A percentile compares a stretch with the other conserved stretches of the same genome.
These are phyloP conservation scores for Mucor saturninus DNA, from an alignment of 371 early-diverging fungal genomes.

Conservation along the genomic window DNA sequence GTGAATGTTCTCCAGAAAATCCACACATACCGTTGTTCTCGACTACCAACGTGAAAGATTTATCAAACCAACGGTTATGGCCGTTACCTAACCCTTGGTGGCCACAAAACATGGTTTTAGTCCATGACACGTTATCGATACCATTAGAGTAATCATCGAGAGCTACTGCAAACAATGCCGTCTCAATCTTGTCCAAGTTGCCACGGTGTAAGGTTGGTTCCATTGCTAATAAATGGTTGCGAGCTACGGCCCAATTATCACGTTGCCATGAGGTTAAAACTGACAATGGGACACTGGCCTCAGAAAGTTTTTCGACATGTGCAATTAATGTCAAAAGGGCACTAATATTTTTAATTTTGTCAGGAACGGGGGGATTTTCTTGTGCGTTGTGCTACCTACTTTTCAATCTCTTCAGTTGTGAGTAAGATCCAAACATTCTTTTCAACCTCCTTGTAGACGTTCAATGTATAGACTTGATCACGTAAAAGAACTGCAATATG, in stretches of 20 bases:
- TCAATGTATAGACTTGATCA: conserved; percentile 81
- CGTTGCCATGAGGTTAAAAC: conserved; percentile 87
- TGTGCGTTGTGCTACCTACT: conserved; percentile 43
- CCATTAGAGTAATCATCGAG: conserved; percentile 72
- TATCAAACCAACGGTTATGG: conserved; percentile 93
- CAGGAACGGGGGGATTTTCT: not conserved
- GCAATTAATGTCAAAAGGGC: conserved; percentile 42
- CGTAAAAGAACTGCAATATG: conserved; percentile 77
- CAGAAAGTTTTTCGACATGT: conserved; percentile 45
- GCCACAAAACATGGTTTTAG: conserved; percentile 35
- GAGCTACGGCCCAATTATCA: conserved; percentile 79
- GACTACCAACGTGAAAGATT: conserved; percentile 68
- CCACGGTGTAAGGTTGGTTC: conserved; percentile 54
- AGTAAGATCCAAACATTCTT: conserved; percentile 53
- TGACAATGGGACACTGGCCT: conserved; percentile 55
- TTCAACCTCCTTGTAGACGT: conserved; percentile 54
- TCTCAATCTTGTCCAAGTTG: conserved; percentile 59
- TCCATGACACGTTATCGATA: conserved; percentile 37
- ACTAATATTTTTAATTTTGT: not conserved
- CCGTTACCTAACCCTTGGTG: conserved; percentile 55
- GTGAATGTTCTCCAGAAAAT: conserved; percentile 84
- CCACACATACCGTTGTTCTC: conserved; percentile 76
- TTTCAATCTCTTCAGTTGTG: conserved; percentile 73
- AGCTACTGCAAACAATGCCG: conserved; percentile 75
- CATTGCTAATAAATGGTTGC: conserved; percentile 60